phyloP scores from a whole-genome alignment of 148 eudicot genomes.

The Mesembryanthemum crystallinum region DNA sequence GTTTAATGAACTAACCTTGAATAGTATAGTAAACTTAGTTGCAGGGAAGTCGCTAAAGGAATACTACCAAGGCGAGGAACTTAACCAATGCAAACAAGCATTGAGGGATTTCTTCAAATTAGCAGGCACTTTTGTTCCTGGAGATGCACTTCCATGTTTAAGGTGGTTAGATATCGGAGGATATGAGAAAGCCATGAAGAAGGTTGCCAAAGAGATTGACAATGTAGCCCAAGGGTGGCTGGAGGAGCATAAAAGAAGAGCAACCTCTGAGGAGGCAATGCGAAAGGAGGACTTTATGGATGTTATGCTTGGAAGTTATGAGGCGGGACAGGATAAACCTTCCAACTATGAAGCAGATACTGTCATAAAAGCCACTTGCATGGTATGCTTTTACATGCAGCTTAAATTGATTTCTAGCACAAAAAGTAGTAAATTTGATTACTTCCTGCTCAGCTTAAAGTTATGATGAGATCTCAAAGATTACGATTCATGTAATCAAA shows the following conservation, averaged over 20 bases:
- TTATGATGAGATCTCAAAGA: no score
- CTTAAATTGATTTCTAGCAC: background rate
- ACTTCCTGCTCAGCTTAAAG: background rate
- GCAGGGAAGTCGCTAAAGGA: conserved; percentile 35
- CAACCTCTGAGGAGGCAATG: background rate
- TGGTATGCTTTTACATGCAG: conserved; percentile 13
- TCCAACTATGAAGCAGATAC: conserved; percentile 14
- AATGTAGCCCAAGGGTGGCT: conserved; percentile 17
- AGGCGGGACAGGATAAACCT: background rate
- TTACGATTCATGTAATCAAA: no score
- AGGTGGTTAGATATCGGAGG: conserved; percentile 40
- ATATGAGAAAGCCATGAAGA: conserved; percentile 32
- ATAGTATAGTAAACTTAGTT: conserved; percentile 28
- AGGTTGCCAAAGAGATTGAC: conserved; percentile 25
- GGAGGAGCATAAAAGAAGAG: conserved; percentile 24
- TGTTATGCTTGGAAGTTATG: conserved; percentile 25
- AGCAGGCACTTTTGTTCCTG: conserved; percentile 25
- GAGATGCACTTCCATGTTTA: conserved; percentile 30
- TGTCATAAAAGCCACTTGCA: conserved; percentile 30
- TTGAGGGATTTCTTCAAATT: conserved; percentile 26
- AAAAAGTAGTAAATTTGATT: background rate
- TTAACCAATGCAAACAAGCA: conserved; percentile 10
- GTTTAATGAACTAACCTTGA: conserved; percentile 39
- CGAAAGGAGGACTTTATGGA: conserved; percentile 30
- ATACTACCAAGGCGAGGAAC: conserved; percentile 11